Evolutionary conservation across 2,329 filamentous ascomycete species (phyloP).

Genomic region (Penicillium sp.): DNA sequence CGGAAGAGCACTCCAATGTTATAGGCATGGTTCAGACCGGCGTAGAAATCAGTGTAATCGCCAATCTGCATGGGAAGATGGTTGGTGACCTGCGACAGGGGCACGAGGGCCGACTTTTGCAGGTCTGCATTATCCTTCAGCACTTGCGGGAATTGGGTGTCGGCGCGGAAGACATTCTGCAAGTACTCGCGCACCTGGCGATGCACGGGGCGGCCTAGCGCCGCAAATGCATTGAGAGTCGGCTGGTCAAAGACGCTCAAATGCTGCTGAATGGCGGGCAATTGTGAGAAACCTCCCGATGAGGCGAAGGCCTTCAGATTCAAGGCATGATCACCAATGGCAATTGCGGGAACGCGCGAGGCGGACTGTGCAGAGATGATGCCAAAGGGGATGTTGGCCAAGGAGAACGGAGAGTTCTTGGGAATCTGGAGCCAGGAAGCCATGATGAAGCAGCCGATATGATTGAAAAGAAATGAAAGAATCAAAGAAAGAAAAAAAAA

Average conservation of each 20-base stretch:
- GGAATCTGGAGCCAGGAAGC: slow-evolving; percentile 65
- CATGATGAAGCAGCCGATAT: slow-evolving; percentile 31
- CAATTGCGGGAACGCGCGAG: slow-evolving; percentile 67
- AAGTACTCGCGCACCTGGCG: slow-evolving; percentile 69
- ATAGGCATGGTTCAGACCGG: slow-evolving; percentile 76
- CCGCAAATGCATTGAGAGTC: slow-evolving; percentile 74
- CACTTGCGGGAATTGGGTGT: slow-evolving; percentile 63
- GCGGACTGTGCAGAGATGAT: slow-evolving; percentile 67
- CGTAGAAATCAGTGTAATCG: slow-evolving; percentile 87
- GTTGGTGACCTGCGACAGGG: slow-evolving; percentile 61
- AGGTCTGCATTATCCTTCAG: slow-evolving; percentile 65
- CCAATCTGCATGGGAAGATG: slow-evolving; percentile 78
- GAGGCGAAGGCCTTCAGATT: slow-evolving; percentile 67
- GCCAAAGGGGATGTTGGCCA: slow-evolving; percentile 82
- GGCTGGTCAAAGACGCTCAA: slow-evolving; percentile 65
- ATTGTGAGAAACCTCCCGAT: slow-evolving; percentile 61
- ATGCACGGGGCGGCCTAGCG: slow-evolving; percentile 69
- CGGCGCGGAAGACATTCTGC: slow-evolving; percentile 65
- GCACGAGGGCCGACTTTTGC: slow-evolving; percentile 62
- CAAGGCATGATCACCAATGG: slow-evolving; percentile 72
- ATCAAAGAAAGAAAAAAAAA: slow-evolving; percentile 5
- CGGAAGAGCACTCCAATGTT: slow-evolving; percentile 74
- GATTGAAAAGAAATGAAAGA: slow-evolving; percentile 9
- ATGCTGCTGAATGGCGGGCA: slow-evolving; percentile 61
- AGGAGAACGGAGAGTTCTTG: slow-evolving; percentile 67